Evolutionary conservation across 164 flowering plant genomes (phyloP).

Genomic region (Cinnamomum chago): DNA sequence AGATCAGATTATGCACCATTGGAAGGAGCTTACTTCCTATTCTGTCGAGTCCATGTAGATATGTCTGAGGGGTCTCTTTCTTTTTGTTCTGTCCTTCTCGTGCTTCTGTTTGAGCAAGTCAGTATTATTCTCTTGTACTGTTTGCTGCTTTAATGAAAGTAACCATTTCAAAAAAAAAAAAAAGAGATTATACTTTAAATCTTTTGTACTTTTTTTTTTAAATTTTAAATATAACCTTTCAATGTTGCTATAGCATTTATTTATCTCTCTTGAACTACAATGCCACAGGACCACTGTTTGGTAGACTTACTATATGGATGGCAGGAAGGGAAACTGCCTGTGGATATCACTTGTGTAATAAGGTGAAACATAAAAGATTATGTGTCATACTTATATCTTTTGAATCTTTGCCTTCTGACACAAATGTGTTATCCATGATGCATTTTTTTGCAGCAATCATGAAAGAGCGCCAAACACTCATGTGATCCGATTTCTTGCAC

Average conservation of each 20-base stretch:
- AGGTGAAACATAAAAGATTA: conserved; percentile 39
- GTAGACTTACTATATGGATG: conserved; percentile 79
- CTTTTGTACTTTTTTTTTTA: neutral
- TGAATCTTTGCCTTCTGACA: neutral
- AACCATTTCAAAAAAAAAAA: neutral
- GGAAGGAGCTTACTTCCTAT: too few species aligned
- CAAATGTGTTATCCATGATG: neutral
- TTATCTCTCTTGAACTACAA: neutral
- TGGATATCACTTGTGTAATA: conserved; percentile 80
- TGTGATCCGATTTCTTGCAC: conserved; percentile 78
- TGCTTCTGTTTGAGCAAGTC: too few species aligned
- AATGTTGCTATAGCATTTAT: neutral
- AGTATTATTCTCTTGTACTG: too few species aligned
- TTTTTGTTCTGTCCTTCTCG: too few species aligned
- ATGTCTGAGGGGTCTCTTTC: too few species aligned
- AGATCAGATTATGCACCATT: too few species aligned
- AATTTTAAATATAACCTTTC: neutral
- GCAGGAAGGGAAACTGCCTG: conserved; percentile 86
- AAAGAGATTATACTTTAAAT: too few species aligned
- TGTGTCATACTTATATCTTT: too few species aligned
- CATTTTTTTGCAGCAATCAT: conserved; percentile 57
- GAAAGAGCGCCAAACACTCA: conserved; percentile 85
- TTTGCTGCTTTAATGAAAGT: neutral
- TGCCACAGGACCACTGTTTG: conserved; percentile 84
- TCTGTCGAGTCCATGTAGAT: too few species aligned